phyloP scores from a whole-genome alignment of 805 yeast species.

The Hanseniaspora vineae region DNA sequence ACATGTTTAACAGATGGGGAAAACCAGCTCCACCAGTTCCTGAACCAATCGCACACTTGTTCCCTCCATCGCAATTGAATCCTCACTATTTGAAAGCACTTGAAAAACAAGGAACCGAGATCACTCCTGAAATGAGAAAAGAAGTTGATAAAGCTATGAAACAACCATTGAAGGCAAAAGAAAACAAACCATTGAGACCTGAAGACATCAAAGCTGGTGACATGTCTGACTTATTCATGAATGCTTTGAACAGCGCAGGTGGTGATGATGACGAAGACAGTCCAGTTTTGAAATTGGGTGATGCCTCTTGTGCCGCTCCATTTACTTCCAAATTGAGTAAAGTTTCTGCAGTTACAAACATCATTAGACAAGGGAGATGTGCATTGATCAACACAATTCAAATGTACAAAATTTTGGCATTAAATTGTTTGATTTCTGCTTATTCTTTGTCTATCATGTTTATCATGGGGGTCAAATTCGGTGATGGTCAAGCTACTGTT shows the following conservation, averaged over 20 bases:
- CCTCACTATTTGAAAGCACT: constrained; percentile 80
- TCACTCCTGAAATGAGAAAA: constrained; percentile 60
- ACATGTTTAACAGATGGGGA: constrained; percentile 67
- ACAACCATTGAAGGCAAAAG: constrained; percentile 21
- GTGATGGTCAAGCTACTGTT: constrained; percentile 95
- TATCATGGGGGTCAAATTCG: constrained; percentile 94
- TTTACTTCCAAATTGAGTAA: constrained; percentile 89
- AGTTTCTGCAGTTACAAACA: constrained; percentile 84
- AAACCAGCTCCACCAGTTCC: constrained; percentile 80
- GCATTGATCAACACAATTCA: constrained; percentile 95
- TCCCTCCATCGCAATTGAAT: constrained; percentile 89
- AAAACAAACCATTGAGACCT: constrained; percentile 21
- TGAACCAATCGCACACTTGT: constrained; percentile 76
- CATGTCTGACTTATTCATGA: constrained; percentile 45
- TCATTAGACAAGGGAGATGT: constrained; percentile 96
- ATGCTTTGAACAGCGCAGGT: constrained; percentile 21
- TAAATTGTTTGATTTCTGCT: constrained; percentile 93
- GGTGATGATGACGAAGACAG: constrained; percentile 56
- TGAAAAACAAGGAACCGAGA: constrained; percentile 68
- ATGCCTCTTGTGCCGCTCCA: constrained; percentile 98
- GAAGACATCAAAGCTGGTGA: constrained; percentile 42
- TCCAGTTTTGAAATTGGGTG: constrained; percentile 89
- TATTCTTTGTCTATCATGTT: constrained; percentile 88
- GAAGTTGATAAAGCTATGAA: constrained; percentile 41
- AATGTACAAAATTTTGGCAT: constrained; percentile 95